Conservation (phyloP, 345 rosid genomes). For the Pseudoturritis turrita region DNA sequence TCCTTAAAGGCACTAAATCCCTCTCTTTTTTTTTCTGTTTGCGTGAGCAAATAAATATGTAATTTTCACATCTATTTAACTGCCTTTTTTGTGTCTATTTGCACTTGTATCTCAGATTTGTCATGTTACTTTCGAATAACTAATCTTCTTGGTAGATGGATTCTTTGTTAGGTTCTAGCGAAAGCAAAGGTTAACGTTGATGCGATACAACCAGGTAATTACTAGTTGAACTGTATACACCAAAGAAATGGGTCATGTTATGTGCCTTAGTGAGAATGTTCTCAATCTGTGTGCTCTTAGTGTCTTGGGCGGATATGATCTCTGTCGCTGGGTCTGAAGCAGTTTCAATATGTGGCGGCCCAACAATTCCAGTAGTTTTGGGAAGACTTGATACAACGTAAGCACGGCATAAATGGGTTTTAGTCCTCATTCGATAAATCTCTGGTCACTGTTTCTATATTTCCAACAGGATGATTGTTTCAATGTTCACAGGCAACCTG, state of each 20-base stretch:
- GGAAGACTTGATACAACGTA: conserved; percentile 81
- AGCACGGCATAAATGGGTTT: conserved; percentile 14
- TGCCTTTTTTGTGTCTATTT: background rate
- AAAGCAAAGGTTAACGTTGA: conserved; percentile 79
- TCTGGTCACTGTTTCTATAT: conserved; percentile 13
- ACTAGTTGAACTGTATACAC: conserved; percentile 5
- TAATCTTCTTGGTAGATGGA: conserved; percentile 35
- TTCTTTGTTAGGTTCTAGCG: conserved; percentile 60
- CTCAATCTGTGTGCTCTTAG: conserved; percentile 39
- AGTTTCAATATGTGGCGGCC: conserved; percentile 90
- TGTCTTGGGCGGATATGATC: conserved; percentile 96
- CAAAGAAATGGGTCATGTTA: conserved; percentile 10
- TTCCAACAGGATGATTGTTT: background rate
- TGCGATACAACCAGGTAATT: conserved; percentile 56
- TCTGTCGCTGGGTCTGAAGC: conserved; percentile 91
- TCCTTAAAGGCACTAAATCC: conserved; percentile 51
- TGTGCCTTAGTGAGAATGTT: conserved; percentile 15
- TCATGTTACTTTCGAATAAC: conserved; percentile 15
- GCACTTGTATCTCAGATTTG: background rate
- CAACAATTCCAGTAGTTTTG: conserved; percentile 54
- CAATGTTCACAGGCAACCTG: conserved; percentile 50
- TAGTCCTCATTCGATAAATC: background rate
- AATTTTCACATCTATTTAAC: background rate
- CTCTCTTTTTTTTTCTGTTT: background rate
- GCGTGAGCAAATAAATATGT: background rate